A percentile compares a stretch with the other conserved stretches of the same genome.
Evolutionary conservation across 1,139 yeast species (phyloP).

Genomic region (Hemisphaericaspora subhashii): DNA sequence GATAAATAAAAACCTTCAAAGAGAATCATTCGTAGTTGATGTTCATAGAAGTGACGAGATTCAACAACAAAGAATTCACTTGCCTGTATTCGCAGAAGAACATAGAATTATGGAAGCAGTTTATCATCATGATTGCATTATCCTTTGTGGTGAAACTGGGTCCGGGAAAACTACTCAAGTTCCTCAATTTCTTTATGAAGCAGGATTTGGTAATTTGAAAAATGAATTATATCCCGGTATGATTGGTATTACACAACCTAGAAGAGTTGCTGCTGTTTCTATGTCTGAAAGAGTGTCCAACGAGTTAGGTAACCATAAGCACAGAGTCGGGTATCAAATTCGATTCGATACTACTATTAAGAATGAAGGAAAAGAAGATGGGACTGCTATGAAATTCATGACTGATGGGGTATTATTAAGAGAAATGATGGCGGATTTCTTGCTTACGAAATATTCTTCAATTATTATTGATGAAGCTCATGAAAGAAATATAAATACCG

Average conservation of each 20-base stretch:
- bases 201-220: conserved; percentile 73
- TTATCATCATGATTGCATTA: conserved; percentile 86
- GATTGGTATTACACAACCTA: conserved; percentile 96
- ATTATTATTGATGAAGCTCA: conserved; percentile 96
- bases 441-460: conserved; percentile 77
- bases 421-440: conserved; percentile 87
- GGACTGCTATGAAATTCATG: conserved; percentile 90
- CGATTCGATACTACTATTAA: conserved; percentile 80
- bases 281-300: conserved; percentile 88
- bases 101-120: conserved; percentile 95
- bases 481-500: conserved; percentile 94
- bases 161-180: conserved; percentile 83
- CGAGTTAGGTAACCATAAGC: conserved; percentile 80
- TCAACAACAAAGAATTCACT: conserved; percentile 62
- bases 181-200: conserved; percentile 77
- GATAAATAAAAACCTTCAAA: conserved; percentile 49
- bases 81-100: conserved; percentile 92
- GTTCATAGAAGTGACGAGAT: conserved; percentile 66
- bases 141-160: conserved; percentile 92
- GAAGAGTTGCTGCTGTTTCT: conserved; percentile 98
- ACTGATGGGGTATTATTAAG: conserved; percentile 96
- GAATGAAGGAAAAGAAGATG: conserved; percentile 44
- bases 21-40: conserved; percentile 69
- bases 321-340: conserved; percentile 84
- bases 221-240: conserved; percentile 76